Evolutionary conservation across 768 basidiomycete species (phyloP), one percentile per base, ranked within the genome.

Genomic region (Trametes gibbosa): DNA sequence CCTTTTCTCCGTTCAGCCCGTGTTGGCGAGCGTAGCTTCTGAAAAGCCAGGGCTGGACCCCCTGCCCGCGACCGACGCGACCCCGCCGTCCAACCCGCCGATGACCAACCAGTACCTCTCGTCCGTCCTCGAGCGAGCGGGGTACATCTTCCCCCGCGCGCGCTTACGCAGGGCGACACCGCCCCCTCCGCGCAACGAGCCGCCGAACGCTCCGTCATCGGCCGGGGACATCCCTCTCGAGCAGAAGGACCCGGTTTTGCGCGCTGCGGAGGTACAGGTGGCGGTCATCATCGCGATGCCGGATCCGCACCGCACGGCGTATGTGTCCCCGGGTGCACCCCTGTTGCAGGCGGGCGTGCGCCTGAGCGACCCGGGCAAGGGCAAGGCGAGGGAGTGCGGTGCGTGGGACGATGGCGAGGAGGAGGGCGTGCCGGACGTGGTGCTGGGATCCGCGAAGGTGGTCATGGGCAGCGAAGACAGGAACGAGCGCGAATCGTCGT

Each of bases 211-310:
- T 19, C 43, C 65, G 37, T 40, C 21, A 19, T 43, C 55, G 48
- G 29, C 51, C 19, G n/a, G 39, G 17, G 43, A 35, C 24, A 58
- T 58, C 53, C 41, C 53, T 47, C 61, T 53, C 21, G 64, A 63
- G 40, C 55, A 50, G 24, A 25, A 56, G 29, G 58, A 66, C 39
- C 50, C 48, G 10, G 63, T 59, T 12, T 25, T 50, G 25, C 65
- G 32, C 40, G 65, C 41, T 75, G 77, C 29, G 46, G 61, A 73
- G 66, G 70, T 84, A 21, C 81, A 84, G 64, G 75, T 86, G 12
- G 77, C 83, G 17, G 81, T 85, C 2, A 72, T 86, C 58, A 75
- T 86, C 45, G 76, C 79, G 17, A 85, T 85, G 84, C 84, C 85
- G 2, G 71, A 76, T 17, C 73, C 71, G 17, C 69, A 64, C 17